Evolutionary conservation across 495 filamentous ascomycete genomes (phyloP), one percentile per base, ranked within the genome.

Genomic region (Podospora fimiseda): DNA sequence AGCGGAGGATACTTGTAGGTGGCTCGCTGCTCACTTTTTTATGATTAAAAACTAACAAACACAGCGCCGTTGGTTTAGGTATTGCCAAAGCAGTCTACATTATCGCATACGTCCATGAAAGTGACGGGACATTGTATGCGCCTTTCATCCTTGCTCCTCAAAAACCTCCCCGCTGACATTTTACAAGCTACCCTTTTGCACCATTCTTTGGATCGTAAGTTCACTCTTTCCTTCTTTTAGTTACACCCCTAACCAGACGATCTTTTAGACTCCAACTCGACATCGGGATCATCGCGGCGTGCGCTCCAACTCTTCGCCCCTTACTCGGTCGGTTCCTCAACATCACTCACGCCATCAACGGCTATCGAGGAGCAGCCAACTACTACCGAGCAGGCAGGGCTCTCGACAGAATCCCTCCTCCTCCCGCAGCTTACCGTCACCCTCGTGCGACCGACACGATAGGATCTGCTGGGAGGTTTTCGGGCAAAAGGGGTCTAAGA

Each of bases 241-340:
- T 7, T 9, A 33, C 40, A 16, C 8, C 14, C 15, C 8, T 39
- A 50, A 33, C 27, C 62, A 51, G 45, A 60, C 45, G 21, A 43
- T 36, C 13, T 51, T 59, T 47, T 44, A 74, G 66, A 37, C 58
- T 65, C 16, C 65, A 77, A 70, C 72, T 70, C 21, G 74, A 66
- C 45, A 70, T 68, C 36, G 74, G 74, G 20, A 77, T 70, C 44
- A 67, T 76, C 30, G 69, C 72, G 20, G 76, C 70, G 15, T 77
- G 71, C 56, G 58, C 73, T 4, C 72, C 72, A n/a, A 67, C 70
- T 5, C 60, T 75, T 14, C 65, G 70, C 9, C 70, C 72, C 4
- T 63, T 77, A 5, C 51, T 74, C n/a, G 64, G 61, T 47, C 55
- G 44, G 7, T 42, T 63, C 18, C 63, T 73, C 16, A 52, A 47